Percentiles rank a stretch among this genome's conserved stretches.
phyloP scores from a whole-genome alignment of 208 protist species.

The Crithidia bombi region DNA sequence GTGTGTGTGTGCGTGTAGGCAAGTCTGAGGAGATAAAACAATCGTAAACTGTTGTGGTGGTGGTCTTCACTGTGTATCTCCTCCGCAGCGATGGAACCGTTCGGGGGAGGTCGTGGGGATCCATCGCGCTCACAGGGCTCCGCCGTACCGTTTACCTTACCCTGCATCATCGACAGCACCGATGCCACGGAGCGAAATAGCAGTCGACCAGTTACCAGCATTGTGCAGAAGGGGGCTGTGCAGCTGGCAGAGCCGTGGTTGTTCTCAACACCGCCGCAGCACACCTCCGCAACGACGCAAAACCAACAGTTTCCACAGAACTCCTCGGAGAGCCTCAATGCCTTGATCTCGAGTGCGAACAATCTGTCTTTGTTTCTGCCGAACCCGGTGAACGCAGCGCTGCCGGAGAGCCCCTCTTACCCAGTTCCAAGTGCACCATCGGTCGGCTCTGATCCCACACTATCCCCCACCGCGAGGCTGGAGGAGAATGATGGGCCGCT shows the following conservation, averaged over 20 bases:
- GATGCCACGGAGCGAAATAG: not conserved
- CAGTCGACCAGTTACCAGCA: not conserved
- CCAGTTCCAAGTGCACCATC: not conserved
- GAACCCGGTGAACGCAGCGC: not conserved
- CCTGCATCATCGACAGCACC: slow-evolving; percentile 1
- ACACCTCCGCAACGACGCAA: not conserved
- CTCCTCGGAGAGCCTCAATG: not conserved
- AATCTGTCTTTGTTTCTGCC: not conserved
- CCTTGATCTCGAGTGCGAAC: not conserved
- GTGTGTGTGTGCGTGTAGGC: slow-evolving; percentile 1
- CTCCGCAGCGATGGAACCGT: not conserved
- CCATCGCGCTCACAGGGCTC: not conserved
- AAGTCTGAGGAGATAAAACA: no score
- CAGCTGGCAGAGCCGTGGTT: not conserved
- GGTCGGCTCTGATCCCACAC: not conserved
- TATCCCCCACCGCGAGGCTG: not conserved
- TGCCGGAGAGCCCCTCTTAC: not conserved
- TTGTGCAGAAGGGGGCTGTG: not conserved
- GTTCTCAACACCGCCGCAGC: not conserved
- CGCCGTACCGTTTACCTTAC: not conserved
- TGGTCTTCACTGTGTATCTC: no score
- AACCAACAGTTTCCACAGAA: not conserved
- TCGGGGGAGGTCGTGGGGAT: not conserved
- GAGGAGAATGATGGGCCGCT: not conserved
- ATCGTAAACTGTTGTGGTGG: no score